These are phyloP conservation scores for Ophiostoma australiae DNA, from an alignment of 2,329 filamentous ascomycete species.

Conservation along the genomic window DNA sequence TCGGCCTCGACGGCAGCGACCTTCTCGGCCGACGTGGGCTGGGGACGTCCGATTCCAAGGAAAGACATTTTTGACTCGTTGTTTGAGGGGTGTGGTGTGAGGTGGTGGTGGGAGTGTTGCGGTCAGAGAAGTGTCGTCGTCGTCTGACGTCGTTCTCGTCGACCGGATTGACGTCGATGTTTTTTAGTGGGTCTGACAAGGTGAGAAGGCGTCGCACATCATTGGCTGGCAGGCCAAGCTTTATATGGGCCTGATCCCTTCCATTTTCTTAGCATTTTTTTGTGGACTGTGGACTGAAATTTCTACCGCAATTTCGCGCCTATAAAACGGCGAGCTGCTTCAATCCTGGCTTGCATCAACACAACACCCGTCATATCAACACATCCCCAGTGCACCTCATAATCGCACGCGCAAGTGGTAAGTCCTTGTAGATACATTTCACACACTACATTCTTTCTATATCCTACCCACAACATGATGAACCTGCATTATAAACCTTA, in stretches of 20 bases:
- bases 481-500: constrained; percentile 44
- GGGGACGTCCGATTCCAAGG: constrained; percentile 54
- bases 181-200: background rate
- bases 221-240: constrained; percentile 5
- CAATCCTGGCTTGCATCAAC: background rate
- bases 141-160: background rate
- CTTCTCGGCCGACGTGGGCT: constrained; percentile 94
- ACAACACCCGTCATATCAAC: background rate
- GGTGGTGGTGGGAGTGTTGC: background rate
- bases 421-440: background rate
- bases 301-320: background rate
- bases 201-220: background rate
- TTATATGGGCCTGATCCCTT: background rate
- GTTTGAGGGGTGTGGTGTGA: background rate
- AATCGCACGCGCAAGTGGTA: constrained; percentile 12
- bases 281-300: background rate
- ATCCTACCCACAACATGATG: constrained; percentile 39
- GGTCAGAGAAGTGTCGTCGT: background rate
- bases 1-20: constrained; percentile 94
- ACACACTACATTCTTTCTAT: background rate
- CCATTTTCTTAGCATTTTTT: background rate
- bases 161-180: constrained; percentile 12
- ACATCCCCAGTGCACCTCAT: background rate
- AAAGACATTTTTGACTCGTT: constrained; percentile 26
- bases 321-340: background rate